Conservation (phyloP, 73 alveolate genomes). For the Tetrahymena thermophila region DNA sequence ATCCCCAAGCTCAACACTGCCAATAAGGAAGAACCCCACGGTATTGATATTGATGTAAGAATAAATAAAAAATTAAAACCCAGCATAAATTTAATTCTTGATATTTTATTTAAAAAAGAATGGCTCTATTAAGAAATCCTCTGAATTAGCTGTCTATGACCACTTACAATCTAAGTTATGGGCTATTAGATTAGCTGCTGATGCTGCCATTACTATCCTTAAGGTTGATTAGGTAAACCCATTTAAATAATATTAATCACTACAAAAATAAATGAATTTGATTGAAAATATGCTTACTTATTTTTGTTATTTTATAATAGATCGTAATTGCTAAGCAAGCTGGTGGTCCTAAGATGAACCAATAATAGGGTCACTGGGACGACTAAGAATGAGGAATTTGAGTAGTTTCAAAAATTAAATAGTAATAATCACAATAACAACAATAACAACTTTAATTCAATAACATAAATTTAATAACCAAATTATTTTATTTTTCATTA, state of each 20-base stretch:
- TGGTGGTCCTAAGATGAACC: conserved; percentile 64
- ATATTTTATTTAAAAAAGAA: neutral
- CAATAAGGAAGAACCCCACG: conserved; percentile 65
- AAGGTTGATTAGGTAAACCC: conserved; percentile 79
- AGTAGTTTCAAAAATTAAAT: neutral
- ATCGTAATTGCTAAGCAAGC: conserved; percentile 74
- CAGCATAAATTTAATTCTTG: too few species aligned
- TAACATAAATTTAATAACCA: neutral
- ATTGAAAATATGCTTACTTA: neutral
- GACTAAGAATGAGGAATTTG: conserved; percentile 23
- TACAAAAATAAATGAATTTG: neutral
- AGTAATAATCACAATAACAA: neutral
- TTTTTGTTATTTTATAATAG: neutral
- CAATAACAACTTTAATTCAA: neutral
- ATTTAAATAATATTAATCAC: neutral
- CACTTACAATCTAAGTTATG: conserved; percentile 90
- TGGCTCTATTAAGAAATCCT: conserved; percentile 13
- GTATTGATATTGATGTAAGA: conserved; percentile 82
- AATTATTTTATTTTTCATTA: neutral
- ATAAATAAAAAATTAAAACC: conserved; percentile 53
- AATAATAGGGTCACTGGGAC: conserved; percentile 40
- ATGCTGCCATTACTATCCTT: conserved; percentile 90
- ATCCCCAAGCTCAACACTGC: conserved; percentile 86
- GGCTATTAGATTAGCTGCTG: conserved; percentile 94
- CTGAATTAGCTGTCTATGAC: conserved; percentile 71